phyloP scores from a whole-genome alignment of 2,329 filamentous ascomycete species.

The Fusarium sp. region DNA sequence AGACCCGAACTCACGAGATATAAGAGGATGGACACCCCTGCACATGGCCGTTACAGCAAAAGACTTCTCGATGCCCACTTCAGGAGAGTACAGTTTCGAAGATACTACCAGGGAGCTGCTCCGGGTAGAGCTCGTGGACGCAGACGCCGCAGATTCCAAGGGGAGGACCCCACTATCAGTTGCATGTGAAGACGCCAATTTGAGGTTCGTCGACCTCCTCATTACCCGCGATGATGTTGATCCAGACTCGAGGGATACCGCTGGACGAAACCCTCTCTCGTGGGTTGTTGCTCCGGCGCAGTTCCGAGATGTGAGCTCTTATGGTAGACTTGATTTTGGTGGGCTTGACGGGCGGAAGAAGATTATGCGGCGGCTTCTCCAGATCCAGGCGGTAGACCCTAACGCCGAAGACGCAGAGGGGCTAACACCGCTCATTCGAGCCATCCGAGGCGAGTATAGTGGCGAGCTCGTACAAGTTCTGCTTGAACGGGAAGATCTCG shows the following conservation, averaged over 20 bases:
- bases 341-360: not conserved
- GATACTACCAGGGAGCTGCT: not conserved
- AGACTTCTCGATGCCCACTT: too few relatives aligned
- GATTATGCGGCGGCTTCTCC: not conserved
- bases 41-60: not conserved
- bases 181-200: not conserved
- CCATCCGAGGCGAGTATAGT: not conserved
- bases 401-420: not conserved
- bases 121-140: not conserved
- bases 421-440: not conserved
- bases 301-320: too few relatives aligned
- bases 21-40: not conserved
- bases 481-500: not conserved
- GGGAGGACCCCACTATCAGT: not conserved
- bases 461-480: not conserved
- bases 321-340: too few relatives aligned
- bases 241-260: not conserved
- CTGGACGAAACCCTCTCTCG: not conserved
- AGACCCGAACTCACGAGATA: not conserved
- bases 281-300: not conserved
- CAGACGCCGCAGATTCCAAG: not conserved
- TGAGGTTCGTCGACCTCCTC: not conserved
- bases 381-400: not conserved
- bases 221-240: not conserved
- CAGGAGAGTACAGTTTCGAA: too few relatives aligned